A percentile compares a stretch with the other conserved stretches of the same genome.
phyloP scores from a whole-genome alignment of 257 asterid genomes.

The Fraxinus anomala region DNA sequence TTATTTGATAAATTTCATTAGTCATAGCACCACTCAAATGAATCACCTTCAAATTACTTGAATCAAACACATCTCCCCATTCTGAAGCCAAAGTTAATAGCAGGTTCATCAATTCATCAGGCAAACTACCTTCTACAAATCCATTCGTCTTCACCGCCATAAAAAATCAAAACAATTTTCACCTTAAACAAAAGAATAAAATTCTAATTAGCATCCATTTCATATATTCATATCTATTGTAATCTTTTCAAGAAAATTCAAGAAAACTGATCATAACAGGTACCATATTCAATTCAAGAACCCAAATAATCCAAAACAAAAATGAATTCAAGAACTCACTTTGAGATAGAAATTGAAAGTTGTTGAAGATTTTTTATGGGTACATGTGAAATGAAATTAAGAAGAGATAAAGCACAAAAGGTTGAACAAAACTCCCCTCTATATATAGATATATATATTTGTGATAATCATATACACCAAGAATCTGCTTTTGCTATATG shows the following conservation, averaged over 20 bases:
- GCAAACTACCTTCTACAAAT: slow-evolving; percentile 49
- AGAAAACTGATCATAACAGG: not conserved
- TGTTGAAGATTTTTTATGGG: slow-evolving; percentile 1
- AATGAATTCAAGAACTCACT: not conserved
- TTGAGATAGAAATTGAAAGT: not conserved
- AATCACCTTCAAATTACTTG: slow-evolving; percentile 41
- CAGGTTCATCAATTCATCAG: slow-evolving; percentile 58
- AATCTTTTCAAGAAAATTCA: not conserved
- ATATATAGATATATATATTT: slow-evolving; percentile 18
- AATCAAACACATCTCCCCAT: slow-evolving; percentile 70
- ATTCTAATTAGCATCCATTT: slow-evolving; percentile 10
- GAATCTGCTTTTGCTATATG: slow-evolving; percentile 39
- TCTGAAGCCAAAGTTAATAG: slow-evolving; percentile 51
- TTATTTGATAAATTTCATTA: slow-evolving; percentile 63
- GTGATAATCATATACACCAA: slow-evolving; percentile 27
- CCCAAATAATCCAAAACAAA: slow-evolving; percentile 19
- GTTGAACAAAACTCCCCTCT: slow-evolving; percentile 6
- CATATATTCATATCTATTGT: not conserved
- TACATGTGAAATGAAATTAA: not conserved
- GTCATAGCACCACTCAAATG: slow-evolving; percentile 89
- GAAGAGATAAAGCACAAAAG: not conserved
- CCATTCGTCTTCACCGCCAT: slow-evolving; percentile 79
- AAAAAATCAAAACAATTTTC: slow-evolving; percentile 21
- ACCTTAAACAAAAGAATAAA: slow-evolving; percentile 18
- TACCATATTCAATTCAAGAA: not conserved